Evolutionary conservation across 257 asterid genomes (phyloP).

Genomic region (Misopates orontium): DNA sequence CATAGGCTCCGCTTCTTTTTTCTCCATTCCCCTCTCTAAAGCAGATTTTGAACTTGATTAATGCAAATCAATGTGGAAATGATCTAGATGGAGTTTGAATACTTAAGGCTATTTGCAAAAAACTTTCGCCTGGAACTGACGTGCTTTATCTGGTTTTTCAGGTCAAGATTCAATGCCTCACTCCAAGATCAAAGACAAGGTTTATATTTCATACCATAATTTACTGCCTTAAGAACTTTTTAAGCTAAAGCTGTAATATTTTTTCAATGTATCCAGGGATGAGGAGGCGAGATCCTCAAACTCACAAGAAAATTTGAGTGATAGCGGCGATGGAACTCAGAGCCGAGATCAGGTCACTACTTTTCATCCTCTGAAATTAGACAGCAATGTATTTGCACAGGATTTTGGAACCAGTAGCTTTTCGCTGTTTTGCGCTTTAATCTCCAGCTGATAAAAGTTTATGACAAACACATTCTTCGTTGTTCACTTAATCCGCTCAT

Average conservation of each 20-base stretch:
- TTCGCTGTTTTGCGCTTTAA: neutral
- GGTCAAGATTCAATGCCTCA: constrained; percentile 74
- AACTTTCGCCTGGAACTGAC: constrained; percentile 9
- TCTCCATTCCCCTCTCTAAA: too few species aligned
- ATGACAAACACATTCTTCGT: neutral
- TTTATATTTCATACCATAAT: constrained; percentile 31
- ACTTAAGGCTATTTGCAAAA: neutral
- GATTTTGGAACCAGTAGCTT: neutral
- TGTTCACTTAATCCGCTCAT: neutral
- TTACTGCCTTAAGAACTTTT: constrained; percentile 14
- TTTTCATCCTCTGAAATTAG: constrained; percentile 42
- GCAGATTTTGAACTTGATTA: too few species aligned
- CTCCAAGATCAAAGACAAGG: constrained; percentile 60
- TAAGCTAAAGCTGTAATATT: constrained; percentile 23
- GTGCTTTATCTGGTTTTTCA: constrained; percentile 35
- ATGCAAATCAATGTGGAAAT: too few species aligned
- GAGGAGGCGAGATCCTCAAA: constrained; percentile 45
- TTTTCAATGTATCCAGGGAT: constrained; percentile 41
- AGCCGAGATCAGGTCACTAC: constrained; percentile 37
- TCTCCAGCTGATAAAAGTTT: neutral
- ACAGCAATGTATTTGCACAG: constrained; percentile 47
- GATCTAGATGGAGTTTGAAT: too few species aligned
- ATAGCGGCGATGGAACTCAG: constrained; percentile 27
- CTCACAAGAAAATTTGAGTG: constrained; percentile 37
- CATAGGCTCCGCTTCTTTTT: too few species aligned